These are phyloP conservation scores for Ziziphus jujuba DNA, from an alignment of 306 rosid genomes.

Conservation along the genomic window DNA sequence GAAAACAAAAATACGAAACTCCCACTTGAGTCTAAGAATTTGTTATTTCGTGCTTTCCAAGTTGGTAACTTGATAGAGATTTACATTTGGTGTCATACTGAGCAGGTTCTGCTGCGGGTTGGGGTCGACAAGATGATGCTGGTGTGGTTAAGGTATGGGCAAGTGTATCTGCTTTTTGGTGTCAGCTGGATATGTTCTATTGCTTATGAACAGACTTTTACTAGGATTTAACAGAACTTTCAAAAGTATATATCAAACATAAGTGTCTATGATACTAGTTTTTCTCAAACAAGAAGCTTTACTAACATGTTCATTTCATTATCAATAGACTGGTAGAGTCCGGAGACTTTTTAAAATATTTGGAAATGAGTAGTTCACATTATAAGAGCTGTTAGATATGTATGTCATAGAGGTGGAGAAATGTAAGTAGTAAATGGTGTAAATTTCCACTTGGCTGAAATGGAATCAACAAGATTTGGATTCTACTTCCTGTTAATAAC, in stretches of 20 bases:
- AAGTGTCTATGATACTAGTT: not conserved
- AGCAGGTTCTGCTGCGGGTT: constrained; percentile 94
- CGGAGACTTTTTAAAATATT: no score
- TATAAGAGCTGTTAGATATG: no score
- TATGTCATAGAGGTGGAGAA: no score
- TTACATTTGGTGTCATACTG: constrained; percentile 18
- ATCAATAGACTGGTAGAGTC: no score
- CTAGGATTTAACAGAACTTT: not conserved
- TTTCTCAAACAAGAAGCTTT: not conserved
- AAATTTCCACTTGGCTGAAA: no score
- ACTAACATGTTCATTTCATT: no score
- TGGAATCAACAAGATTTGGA: no score
- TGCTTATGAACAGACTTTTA: not conserved
- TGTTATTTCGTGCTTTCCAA: constrained; percentile 1
- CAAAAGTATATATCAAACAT: not conserved
- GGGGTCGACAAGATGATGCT: constrained; percentile 97
- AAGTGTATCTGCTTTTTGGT: constrained; percentile 10
- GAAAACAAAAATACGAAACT: no score
- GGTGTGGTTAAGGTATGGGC: constrained; percentile 86
- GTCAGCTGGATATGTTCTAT: constrained; percentile 10
- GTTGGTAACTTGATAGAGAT: not conserved
- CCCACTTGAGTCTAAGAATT: no score
- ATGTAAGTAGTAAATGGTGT: no score
- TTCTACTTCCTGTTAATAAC: no score
- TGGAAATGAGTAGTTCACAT: no score